Evolutionary conservation across 176 grass and related monocot genomes (phyloP), one percentile per base, ranked within the genome.

Genomic region (Hyparrhenia diplandra): DNA sequence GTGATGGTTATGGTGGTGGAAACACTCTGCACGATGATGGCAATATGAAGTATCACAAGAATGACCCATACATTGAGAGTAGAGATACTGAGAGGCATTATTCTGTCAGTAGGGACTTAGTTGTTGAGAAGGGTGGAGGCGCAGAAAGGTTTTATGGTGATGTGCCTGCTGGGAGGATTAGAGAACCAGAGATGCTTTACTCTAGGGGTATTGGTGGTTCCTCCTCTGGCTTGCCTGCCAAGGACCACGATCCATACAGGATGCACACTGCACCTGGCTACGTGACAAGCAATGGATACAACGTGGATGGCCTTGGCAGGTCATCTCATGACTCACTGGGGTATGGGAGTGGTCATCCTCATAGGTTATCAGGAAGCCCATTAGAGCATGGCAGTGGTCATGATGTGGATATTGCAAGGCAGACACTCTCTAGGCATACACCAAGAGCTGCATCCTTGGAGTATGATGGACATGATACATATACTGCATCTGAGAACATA

Each of bases 211-310:
- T 58, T 76, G 73, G 42, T 52, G 78, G 84, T 30, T 68, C 88
- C 71, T 92, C 87, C 52, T 80, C 88, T 88, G 83, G 88, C 16
- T 71, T 71, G 45, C 79, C 79, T 12, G 76, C 67, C n/a, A 89
- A 79, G 68, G 88, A 71, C 52, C 55, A 71, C 52, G 45, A 31
- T 23, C 21, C 74, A 32, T 78, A 86, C 8, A 17, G 64, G 32
- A 42, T 78, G n/a, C 70, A 46, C 13, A 58, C 52, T 67, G 67
- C 52, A 69, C 64, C 52, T 65, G 28, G 16, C 46, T 87, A 76
- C 40, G 88, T 61, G 23, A 62, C 76, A 60, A 77, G 32, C 12
- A 85, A 89, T 35, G 76, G 37, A 31, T 88, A 73, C 6, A 2
- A 6, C 13, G 75, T 72, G 43, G 52, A 91, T 66, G 73, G n/a